These are phyloP conservation scores for Mortierella claussenii DNA, from an alignment of 192 early-diverging fungal species.

Conservation along the genomic window DNA sequence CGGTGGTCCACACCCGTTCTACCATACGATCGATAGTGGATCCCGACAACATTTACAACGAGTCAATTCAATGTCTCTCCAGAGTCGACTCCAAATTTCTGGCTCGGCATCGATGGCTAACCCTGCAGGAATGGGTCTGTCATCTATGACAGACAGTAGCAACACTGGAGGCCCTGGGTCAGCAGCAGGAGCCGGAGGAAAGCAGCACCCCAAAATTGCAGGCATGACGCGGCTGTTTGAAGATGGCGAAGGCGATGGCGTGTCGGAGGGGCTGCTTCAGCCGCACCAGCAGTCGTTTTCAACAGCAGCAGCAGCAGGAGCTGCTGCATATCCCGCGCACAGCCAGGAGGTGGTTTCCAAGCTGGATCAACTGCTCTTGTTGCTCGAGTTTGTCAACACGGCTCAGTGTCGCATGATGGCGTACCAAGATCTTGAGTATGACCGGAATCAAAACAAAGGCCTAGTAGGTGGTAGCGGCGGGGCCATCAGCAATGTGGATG, in stretches of 20 bases:
- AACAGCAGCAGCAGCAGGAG: not conserved
- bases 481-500: conserved; percentile 49
- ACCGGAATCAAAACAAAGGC: conserved; percentile 2
- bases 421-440: conserved; percentile 42
- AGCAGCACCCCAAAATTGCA: conserved; percentile 40
- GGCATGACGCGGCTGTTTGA: conserved; percentile 42
- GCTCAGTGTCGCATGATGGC: conserved; percentile 54
- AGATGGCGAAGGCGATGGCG: conserved; percentile 1
- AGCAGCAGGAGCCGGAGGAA: not conserved
- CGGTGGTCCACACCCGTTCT: conserved; percentile 20
- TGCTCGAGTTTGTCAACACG: conserved; percentile 51
- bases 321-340: not conserved
- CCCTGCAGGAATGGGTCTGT: not conserved
- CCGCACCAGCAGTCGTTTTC: not conserved
- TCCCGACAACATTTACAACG: conserved; percentile 21
- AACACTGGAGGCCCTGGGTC: not conserved
- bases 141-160: too few relatives aligned
- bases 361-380: conserved; percentile 33
- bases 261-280: not conserved
- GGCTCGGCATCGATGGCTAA: conserved; percentile 11
- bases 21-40: conserved; percentile 23
- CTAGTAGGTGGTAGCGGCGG: not conserved
- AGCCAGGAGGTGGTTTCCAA: conserved; percentile 27
- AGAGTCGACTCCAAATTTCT: conserved; percentile 20
- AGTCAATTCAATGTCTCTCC: conserved; percentile 13